Evolutionary conservation across 2,329 filamentous ascomycete species (phyloP), one percentile per base, ranked within the genome.

Genomic region (Sporothrix pallida): DNA sequence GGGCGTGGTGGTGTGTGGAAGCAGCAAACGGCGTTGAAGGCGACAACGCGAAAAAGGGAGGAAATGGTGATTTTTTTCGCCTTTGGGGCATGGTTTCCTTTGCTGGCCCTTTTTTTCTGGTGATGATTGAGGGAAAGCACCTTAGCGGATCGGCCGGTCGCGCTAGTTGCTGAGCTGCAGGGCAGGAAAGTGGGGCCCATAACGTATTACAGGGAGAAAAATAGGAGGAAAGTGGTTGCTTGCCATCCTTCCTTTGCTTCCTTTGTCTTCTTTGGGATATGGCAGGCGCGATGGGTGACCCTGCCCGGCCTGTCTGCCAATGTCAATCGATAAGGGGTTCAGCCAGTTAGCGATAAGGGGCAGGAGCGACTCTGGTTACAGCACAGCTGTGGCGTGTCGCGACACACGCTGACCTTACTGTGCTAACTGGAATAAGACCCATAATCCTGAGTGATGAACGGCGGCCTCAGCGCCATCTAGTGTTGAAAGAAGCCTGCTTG

Each of bases 91-190:
- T 67, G 13, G 56, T 48, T 12, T 37, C n/a, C 7, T 37, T 52
- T 12, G 13, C 46, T 52, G 46, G 46, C 23, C n/a, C 31, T 37
- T 26, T 44, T 46, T 60, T 72, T 62, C 44, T 69, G 74, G 69
- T 75, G 74, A 71, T 73, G 74, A 71, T 67, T 44, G 56, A 46
- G 56, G 65, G 42, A 42, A 37, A 70, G 46, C 12, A 70, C 42
- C 65, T 70, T 67, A 62, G 73, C 74, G 74, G 74, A 74, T 74
- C 60, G 44, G 68, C 62, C 74, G 74, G 74, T 65, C 48, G 63
- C 74, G 74, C 74, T 75, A 75, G 70, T 44, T 48, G 73, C 69
- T 72, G 52, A 67, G 60, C 68, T 73, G 72, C 72, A 70, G 67
- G 56, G 26, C 37, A 20, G 42, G 63, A 65, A 56, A 74, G 72